A percentile compares a stretch with the other conserved stretches of the same genome.
Conservation (phyloP, 352 stramenopile species). For the Globisporangium apiculatum region DNA sequence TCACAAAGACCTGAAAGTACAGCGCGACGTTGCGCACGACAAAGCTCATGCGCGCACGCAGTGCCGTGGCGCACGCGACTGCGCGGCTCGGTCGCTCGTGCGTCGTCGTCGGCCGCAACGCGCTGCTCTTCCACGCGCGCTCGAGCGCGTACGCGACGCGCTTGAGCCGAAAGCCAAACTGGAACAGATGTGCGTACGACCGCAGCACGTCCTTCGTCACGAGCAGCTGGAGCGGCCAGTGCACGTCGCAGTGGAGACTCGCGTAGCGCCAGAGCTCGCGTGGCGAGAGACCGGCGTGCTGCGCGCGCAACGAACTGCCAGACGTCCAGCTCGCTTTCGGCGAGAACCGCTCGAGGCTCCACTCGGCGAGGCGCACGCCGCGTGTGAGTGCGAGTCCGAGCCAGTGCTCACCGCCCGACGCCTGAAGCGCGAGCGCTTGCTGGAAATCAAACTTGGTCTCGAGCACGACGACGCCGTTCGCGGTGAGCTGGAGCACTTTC, state of each 20-base stretch:
- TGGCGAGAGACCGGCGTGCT: constrained; percentile 28
- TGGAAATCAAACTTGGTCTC: constrained; percentile 44
- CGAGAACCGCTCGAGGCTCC: constrained; percentile 51
- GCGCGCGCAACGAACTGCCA: constrained; percentile 20
- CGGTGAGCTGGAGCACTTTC: constrained; percentile 33
- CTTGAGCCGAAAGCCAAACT: constrained; percentile 78
- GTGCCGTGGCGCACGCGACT: constrained; percentile 15
- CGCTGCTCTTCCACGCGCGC: constrained; percentile 46
- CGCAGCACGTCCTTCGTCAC: constrained; percentile 43
- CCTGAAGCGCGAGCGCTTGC: constrained; percentile 28
- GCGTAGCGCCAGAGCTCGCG: constrained; percentile 59
- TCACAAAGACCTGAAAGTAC: constrained; percentile 75
- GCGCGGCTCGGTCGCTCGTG: constrained; percentile 12
- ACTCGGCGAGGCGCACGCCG: constrained; percentile 27
- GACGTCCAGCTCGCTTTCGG: constrained; percentile 24
- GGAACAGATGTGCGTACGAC: constrained; percentile 65
- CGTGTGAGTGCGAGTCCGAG: constrained; percentile 41
- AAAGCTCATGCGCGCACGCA: constrained; percentile 69
- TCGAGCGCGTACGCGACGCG: constrained; percentile 61
- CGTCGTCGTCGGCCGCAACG: constrained; percentile 15
- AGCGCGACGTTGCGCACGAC: constrained; percentile 66
- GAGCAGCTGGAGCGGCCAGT: constrained; percentile 65
- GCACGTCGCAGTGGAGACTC: constrained; percentile 37
- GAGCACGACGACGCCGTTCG: constrained; percentile 38
- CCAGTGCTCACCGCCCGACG: constrained; percentile 39